Evolutionary conservation across 2,329 filamentous ascomycete species (phyloP), one percentile per base, ranked within the genome.

Genomic region (Xylaria arbuscula): DNA sequence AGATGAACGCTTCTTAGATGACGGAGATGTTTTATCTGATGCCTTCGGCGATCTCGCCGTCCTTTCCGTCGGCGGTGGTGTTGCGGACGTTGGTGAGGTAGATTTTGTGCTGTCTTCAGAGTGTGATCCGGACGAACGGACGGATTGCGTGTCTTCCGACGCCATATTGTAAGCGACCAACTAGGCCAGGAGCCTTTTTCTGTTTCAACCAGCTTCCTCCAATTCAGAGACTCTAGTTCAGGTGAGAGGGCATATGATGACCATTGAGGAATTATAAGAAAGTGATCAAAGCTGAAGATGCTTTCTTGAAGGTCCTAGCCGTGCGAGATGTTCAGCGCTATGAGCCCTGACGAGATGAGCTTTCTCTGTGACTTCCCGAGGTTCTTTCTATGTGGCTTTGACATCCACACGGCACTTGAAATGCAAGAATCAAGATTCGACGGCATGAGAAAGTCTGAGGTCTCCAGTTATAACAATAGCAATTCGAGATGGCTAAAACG

Each of bases 1-100:
- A n/a, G 75, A 72, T n/a, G 76, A 70, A 69, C 77, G 75, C 65
- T 79, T 80, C 67, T 78, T 79, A 10, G 76, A 69, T 38, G 76
- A 70, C 17, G 71, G 56, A 47, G 70, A 69, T 40, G 71, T 67
- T 13, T 66, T 71, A 28, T 64, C 69, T 45, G 68, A 57, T 50
- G 66, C 47, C 15, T 72, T 73, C 36, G 71, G 69, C 22, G 72
- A 72, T 38, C n/a, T 65, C 15, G 13, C 55, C 34, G 54, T 22
- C 15, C 13, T 51, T 51, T 62, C 19, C 53, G 22, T 65, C 34
- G 60, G 60, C 53, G 60, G 42, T 45, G 67, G 54, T 13, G 57
- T 38, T 11, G 42, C 55, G 28, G 66, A 34, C 55, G 55, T 62
- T 32, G 71, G 62, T 24, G 70, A 63, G 42, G 62, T 32, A 22